Evolutionary conservation across 805 yeast genomes (phyloP).

Genomic region (Candida xiaguanensis): DNA sequence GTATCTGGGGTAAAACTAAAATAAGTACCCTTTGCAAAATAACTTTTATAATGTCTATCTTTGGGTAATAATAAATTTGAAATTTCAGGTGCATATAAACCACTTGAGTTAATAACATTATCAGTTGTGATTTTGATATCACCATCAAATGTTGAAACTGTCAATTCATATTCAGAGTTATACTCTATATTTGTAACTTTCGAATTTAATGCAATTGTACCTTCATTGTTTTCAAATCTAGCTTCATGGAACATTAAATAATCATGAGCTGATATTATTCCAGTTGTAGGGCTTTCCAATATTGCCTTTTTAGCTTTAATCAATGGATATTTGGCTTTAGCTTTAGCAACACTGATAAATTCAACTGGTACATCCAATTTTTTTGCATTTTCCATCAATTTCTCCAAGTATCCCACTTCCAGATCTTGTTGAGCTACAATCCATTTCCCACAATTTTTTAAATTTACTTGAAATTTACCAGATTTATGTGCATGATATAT

Average conservation of each 20-base stretch:
- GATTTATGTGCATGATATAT: constrained; percentile 51
- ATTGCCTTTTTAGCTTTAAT: constrained; percentile 59
- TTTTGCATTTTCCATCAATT: constrained; percentile 47
- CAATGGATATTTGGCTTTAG: constrained; percentile 57
- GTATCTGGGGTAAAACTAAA: constrained; percentile 49
- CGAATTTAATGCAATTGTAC: constrained; percentile 64
- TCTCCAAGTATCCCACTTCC: constrained; percentile 58
- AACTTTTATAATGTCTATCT: constrained; percentile 53
- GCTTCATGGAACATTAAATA: constrained; percentile 58
- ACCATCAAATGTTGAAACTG: constrained; percentile 25
- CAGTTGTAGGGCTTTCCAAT: constrained; percentile 75
- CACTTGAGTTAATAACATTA: constrained; percentile 73
- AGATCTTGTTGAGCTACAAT: constrained; percentile 73
- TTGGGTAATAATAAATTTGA: constrained; percentile 67
- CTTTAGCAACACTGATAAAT: constrained; percentile 45
- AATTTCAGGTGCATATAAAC: constrained; percentile 68
- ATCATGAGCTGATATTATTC: constrained; percentile 80
- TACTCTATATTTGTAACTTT: constrained; percentile 43
- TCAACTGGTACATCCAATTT: constrained; percentile 55
- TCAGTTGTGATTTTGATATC: constrained; percentile 46
- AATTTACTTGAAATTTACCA: constrained; percentile 43
- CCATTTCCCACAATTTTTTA: constrained; percentile 76
- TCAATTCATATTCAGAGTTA: constrained; percentile 20
- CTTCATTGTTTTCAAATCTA: constrained; percentile 52
- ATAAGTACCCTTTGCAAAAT: constrained; percentile 84